Base-by-base conservation (phyloP, 1,139 yeast species). In the Kodamaea sp. region DNA sequence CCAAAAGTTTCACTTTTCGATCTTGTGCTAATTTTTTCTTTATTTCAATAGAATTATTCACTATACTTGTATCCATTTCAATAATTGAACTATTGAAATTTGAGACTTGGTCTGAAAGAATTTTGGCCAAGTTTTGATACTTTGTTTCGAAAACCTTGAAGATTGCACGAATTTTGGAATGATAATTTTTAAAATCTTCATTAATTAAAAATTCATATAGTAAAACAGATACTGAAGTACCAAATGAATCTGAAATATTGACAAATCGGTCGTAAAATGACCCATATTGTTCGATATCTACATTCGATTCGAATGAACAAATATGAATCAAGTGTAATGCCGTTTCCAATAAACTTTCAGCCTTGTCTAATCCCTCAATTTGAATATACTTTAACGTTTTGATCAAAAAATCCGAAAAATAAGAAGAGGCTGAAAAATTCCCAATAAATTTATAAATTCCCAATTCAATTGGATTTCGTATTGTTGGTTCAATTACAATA, bases 1-100 rank as follows among this genome's bases (percentile, higher is more conserved):
- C 88, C 75, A 90, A 61, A 33, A 90, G 71, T 52, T 80, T 84
- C 7, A 75, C 78, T 53, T 83, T 87, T 47, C 95, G 76, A 41
- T 77, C 82, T 50, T 79, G 75, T 0, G 96, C 97, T 24, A 78
- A 52, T 36, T 80, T 67, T 60, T 80, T 85, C 57, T 81, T 84
- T 29, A 68, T 59, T 29, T 73, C 84, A 15, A 71, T 64, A 40
- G 72, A 73, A 7, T 57, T 47, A 7, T 38, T 42, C 4, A 46
- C 44, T 4, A 51, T 44, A 5, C 39, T 49, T 5, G 43, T 35
- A 25, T 51, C 46, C 24, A 50, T 43, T 10, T 50, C 56, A 8
- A 65, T 43, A 25, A 48, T 48, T 10, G 41, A 12, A 6, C 39
- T 38, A 32, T 54, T 55, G 44, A 65, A 65, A 8, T 51, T 47